Percentiles rank a stretch among this genome's conserved stretches.
Conservation (phyloP, 139 green algal species). For the Ettlia oleoabundans region DNA sequence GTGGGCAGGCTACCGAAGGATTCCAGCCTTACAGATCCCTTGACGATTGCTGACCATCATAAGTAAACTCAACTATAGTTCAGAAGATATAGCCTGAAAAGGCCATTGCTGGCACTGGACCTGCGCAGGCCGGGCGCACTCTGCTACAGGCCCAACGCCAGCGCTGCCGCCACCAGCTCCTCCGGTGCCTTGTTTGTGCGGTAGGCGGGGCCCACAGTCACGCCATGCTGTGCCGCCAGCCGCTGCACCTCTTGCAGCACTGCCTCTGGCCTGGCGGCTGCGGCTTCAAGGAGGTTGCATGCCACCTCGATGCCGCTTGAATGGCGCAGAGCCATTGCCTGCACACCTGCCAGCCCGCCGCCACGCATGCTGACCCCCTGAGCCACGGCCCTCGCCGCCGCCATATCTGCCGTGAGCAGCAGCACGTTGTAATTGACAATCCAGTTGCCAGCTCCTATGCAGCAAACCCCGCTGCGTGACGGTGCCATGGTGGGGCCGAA, state of each 20-base stretch:
- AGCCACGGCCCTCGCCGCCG: conserved; percentile 56
- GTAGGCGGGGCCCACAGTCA: conserved; percentile 36
- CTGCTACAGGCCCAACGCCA: not conserved
- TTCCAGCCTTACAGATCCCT: no score
- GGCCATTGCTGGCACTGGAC: no score
- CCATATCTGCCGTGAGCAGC: conserved; percentile 46
- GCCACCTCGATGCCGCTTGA: conserved; percentile 72
- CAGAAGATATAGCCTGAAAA: no score
- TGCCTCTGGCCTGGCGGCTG: not conserved
- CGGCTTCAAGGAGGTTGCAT: conserved; percentile 78
- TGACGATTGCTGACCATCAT: no score
- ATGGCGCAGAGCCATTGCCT: conserved; percentile 82
- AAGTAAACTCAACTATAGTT: no score
- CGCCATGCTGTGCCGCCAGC: conserved; percentile 29
- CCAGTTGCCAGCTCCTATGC: conserved; percentile 73
- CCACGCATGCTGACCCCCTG: conserved; percentile 67
- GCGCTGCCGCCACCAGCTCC: conserved; percentile 22
- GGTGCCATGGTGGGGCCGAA: conserved; percentile 38
- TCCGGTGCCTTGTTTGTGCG: conserved; percentile 32
- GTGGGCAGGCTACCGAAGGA: no score
- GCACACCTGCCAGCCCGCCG: conserved; percentile 69
- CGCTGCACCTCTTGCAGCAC: conserved; percentile 32
- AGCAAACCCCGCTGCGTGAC: conserved; percentile 51
- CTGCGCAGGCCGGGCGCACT: not conserved
- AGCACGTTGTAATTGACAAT: conserved; percentile 88